Percentiles rank a stretch among this genome's conserved stretches.
phyloP scores from a whole-genome alignment of 2,329 filamentous ascomycete species.

The Aspergillus carbonarius region DNA sequence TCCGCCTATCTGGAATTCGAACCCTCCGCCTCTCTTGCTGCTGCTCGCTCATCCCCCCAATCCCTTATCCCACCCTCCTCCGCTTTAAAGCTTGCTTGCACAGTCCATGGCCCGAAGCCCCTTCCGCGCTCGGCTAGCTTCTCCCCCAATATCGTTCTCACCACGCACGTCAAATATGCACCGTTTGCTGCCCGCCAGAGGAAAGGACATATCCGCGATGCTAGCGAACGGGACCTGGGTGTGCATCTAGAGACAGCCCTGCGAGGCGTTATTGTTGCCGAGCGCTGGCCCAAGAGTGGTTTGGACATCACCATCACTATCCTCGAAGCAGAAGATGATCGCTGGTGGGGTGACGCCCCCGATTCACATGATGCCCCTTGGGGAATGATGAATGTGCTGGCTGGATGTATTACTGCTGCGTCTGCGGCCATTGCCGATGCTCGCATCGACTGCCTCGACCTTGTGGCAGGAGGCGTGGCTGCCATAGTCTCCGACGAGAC shows the following conservation, averaged over 20 bases:
- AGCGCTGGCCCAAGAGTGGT: constrained; percentile 97
- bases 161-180: constrained; percentile 93
- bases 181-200: constrained; percentile 85
- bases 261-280: constrained; percentile 83
- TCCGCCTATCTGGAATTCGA: constrained; percentile 68
- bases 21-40: constrained; percentile 46
- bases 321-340: constrained; percentile 86
- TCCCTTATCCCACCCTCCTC: constrained; percentile 56
- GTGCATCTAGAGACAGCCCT: constrained; percentile 90
- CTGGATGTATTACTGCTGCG: constrained; percentile 89
- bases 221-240: constrained; percentile 82
- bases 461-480: constrained; percentile 84
- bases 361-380: constrained; percentile 63
- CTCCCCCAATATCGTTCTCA: constrained; percentile 86
- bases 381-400: constrained; percentile 88
- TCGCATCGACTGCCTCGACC: constrained; percentile 91
- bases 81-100: constrained; percentile 87
- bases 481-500: constrained; percentile 61
- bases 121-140: constrained; percentile 87
- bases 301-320: constrained; percentile 94
- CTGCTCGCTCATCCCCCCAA: constrained; percentile 44
- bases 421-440: constrained; percentile 92
- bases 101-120: constrained; percentile 88
- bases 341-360: constrained; percentile 60
- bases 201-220: constrained; percentile 81